phyloP scores from a whole-genome alignment of 2,329 filamentous ascomycete genomes.

The Fusarium caatingaense region DNA sequence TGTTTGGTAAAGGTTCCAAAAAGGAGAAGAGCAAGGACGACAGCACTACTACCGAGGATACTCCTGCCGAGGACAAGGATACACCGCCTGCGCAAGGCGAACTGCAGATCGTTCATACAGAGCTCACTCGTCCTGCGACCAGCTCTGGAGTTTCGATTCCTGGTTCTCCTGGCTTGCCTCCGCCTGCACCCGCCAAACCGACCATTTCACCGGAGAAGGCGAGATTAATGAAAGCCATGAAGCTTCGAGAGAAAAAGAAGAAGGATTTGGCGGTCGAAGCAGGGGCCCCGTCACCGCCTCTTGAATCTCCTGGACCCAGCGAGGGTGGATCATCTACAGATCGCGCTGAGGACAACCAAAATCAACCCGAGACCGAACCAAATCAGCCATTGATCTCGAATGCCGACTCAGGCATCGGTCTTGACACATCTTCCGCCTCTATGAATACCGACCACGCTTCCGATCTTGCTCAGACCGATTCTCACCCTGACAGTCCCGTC shows the following conservation, averaged over 20 bases:
- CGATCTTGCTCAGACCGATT: slow-evolving; percentile 64
- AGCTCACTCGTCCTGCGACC: slow-evolving; percentile 53
- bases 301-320: slow-evolving; percentile 33
- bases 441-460: slow-evolving; percentile 60
- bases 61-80: slow-evolving; percentile 52
- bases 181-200: slow-evolving; percentile 58
- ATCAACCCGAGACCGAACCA: slow-evolving; percentile 35
- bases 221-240: slow-evolving; percentile 92
- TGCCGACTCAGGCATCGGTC: slow-evolving; percentile 66
- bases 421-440: slow-evolving; percentile 58
- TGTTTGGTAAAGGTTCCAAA: slow-evolving; percentile 69
- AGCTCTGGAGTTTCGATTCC: slow-evolving; percentile 60
- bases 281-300: slow-evolving; percentile 29
- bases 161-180: slow-evolving; percentile 50
- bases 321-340: slow-evolving; percentile 41
- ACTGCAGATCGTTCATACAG: slow-evolving; percentile 38
- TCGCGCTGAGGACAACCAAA: slow-evolving; percentile 39
- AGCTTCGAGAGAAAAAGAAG: slow-evolving; percentile 84
- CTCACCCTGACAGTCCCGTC: slow-evolving; percentile 67
- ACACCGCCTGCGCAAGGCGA: slow-evolving; percentile 52
- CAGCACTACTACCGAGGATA: slow-evolving; percentile 49
- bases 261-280: slow-evolving; percentile 47
- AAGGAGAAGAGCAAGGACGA: slow-evolving; percentile 54
- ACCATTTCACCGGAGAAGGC: slow-evolving; percentile 88
- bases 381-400: slow-evolving; percentile 54